Base-by-base conservation (phyloP, 495 filamentous ascomycete genomes). In the Penicillium paradoxum region DNA sequence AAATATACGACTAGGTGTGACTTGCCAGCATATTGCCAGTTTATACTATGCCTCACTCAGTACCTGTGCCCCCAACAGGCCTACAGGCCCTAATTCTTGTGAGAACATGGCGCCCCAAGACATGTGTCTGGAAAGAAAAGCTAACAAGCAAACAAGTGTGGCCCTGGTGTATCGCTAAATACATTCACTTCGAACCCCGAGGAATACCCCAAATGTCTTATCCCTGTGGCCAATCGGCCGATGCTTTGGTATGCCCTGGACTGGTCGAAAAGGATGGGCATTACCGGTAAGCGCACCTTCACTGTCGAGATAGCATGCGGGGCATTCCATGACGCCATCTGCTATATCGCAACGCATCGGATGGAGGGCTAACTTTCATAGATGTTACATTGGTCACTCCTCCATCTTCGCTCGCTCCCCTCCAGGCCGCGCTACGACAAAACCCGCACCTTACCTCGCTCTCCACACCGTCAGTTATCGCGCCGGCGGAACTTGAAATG, bases 221-320 rank as follows among this genome's bases (percentile, higher is more conserved):
- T 97, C 22, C 90, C 91, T 7, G 87, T 97, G 46, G 93, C 92
- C 50, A 97, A 97, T 70, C 78, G 91, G 50, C 92, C 92, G 0
- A 96, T 97, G 93, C 81, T 98, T 30, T 96, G 86, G 83, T 97
- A 96, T 68, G 84, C 89, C 0, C 76, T 98, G 40, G 90, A 96
- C 54, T 97, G 88, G 73, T 95, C 90, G 62, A 87, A 91, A 66
- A 78, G 89, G 15, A 86, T 86, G 66, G 91, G 90, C 53, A 83
- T 96, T 53, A 87, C 85, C 60, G 81, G 89, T 91, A 71, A 66
- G 73, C 62, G 15, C 29, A 44, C 25, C 29, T 11, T 21, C 24
- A 24, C 24, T 21, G 8, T 44, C 8, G 15, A 18, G 15, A 30
- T 13, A 44, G 24, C 41, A 44, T 44, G 41, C 41, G 41, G 41